Percentiles rank a stretch among this genome's conserved stretches.
Conservation (phyloP, 352 stramenopile species). For the Phytopythium litorale region DNA sequence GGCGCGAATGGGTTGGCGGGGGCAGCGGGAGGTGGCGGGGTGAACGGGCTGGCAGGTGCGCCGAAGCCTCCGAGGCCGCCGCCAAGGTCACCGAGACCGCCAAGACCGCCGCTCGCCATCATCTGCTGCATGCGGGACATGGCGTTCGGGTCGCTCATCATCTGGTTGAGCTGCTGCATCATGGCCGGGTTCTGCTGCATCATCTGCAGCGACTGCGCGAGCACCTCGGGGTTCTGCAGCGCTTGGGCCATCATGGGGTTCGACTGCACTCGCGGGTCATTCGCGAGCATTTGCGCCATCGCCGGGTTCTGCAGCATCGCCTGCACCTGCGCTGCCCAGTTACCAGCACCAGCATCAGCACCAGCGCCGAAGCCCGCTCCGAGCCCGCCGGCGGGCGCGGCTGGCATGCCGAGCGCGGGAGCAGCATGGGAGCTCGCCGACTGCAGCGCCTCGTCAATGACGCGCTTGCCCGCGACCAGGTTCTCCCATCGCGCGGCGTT, state of each 20-base stretch:
- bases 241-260: constrained; percentile 81
- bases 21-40: constrained; percentile 8
- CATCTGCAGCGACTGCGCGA: constrained; percentile 59
- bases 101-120: constrained; percentile 32
- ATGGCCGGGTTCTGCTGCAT: constrained; percentile 78
- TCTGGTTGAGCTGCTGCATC: constrained; percentile 77
- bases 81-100: constrained; percentile 17
- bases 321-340: constrained; percentile 57
- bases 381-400: constrained; percentile 11
- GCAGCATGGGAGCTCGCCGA: constrained; percentile 7
- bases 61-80: constrained; percentile 6
- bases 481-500: constrained; percentile 75
- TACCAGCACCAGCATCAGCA: constrained; percentile 4
- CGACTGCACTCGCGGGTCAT: constrained; percentile 62
- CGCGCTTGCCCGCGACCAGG: constrained; percentile 53
- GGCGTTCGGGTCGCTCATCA: constrained; percentile 74
- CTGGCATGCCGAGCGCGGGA: constrained; percentile 10
- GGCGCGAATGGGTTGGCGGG: constrained; percentile 16
- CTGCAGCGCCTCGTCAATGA: constrained; percentile 48
- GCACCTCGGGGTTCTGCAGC: constrained; percentile 67
- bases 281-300: constrained; percentile 64
- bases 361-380: constrained; percentile 11
- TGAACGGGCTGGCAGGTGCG: constrained; percentile 43
- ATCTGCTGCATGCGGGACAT: constrained; percentile 75
- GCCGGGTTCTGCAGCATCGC: constrained; percentile 73